Base-by-base conservation (phyloP, 179 eudicot species). In the Carnegiea gigantea region DNA sequence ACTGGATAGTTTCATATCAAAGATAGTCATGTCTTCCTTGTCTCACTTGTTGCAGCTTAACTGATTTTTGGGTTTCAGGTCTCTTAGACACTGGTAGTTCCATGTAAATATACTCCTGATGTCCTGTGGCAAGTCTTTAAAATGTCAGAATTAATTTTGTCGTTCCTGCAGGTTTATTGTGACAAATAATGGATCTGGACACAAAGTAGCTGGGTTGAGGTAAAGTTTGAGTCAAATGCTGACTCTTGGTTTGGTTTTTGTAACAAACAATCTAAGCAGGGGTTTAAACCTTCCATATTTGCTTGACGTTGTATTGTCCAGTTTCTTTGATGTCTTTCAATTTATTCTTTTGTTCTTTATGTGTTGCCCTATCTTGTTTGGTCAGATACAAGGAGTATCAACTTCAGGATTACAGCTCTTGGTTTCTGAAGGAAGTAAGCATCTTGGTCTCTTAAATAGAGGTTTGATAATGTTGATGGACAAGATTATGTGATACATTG, bases 111-210 rank as follows among this genome's bases (percentile, higher is more conserved):
- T 40, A 5, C 44, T 40, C 44, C 44, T 6, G 44, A 3, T 40
- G 9, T 40, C 44, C 44, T 40, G 8, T 40, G 44, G 8, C 44
- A 40, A 15, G n/a, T 26, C 28, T 80, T 53, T 8, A 40, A 80
- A 30, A 70, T n/a, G 10, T 67, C 44, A 10, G 75, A 75, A 75
- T 28, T 73, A 73, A 68, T 75, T 14, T 78, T 51, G 38, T 73
- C 14, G 67, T n/a, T 70, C 36, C 33, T 82, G 77, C 88, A 95
- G 98, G 87, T 95, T 95, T 83, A 95, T 95, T 20, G 88, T 95
- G 77, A 93, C 98, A 78, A 92, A 92, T 84, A 91, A 92, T 72
- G 98, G 97, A 77, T 92, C 98, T 68, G 99, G 99, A 79, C 98
- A 95, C 81, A 87, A 75, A 51, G 95, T 89, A 44, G 81, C 86